A percentile compares a stretch with the other conserved stretches of the same genome.
Conservation (phyloP, 2,329 filamentous ascomycete genomes). For the Verticillium nonalfalfae region DNA sequence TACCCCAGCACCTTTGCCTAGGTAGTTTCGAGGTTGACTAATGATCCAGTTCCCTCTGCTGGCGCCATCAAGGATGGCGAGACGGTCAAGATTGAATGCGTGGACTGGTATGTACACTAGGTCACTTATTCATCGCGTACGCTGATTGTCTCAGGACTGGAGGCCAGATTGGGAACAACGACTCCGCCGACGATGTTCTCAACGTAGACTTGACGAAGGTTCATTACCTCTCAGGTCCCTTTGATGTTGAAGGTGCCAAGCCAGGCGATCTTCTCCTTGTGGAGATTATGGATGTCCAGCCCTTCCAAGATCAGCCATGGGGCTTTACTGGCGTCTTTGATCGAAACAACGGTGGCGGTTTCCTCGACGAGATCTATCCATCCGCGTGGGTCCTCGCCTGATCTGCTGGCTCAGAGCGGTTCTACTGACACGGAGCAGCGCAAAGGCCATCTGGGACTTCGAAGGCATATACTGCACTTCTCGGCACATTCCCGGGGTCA, state of each 20-base stretch:
- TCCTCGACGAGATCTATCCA: constrained; percentile 82
- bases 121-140: neutral
- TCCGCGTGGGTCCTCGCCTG: constrained; percentile 53
- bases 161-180: constrained; percentile 83
- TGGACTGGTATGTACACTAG: constrained; percentile 58
- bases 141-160: constrained; percentile 42
- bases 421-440: constrained; percentile 16
- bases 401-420: neutral
- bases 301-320: constrained; percentile 79
- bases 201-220: constrained; percentile 79
- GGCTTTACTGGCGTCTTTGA: constrained; percentile 83
- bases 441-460: constrained; percentile 55
- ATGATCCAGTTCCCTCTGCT: constrained; percentile 59
- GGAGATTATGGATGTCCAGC: constrained; percentile 91
- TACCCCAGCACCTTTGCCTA: neutral
- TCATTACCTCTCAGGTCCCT: constrained; percentile 86
- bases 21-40: neutral
- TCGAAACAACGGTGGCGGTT: constrained; percentile 78
- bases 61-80: constrained; percentile 75
- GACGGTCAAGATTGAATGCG: constrained; percentile 88
- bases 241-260: constrained; percentile 77
- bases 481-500: constrained; percentile 79
- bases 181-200: constrained; percentile 80
- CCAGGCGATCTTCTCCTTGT: constrained; percentile 81
- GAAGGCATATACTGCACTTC: constrained; percentile 66